Evolutionary conservation across 352 stramenopile species (phyloP).

Genomic region (Thraustochytrium striatum): DNA sequence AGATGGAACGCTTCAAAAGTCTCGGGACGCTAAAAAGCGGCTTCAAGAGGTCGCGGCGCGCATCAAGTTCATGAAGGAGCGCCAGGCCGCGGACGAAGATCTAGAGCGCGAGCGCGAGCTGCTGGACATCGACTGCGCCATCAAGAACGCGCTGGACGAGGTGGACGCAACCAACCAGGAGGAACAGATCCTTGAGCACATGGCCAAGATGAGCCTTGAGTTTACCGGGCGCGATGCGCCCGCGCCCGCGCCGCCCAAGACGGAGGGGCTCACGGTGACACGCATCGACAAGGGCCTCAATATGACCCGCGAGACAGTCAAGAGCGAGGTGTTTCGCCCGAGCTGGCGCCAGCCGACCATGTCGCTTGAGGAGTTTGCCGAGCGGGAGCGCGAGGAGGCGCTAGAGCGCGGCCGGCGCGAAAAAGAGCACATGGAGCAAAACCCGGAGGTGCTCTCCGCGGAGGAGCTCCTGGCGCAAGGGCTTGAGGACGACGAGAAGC

Average conservation of each 20-base stretch:
- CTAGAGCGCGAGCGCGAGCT: not conserved
- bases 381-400: constrained; percentile 43
- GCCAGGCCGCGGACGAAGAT: not conserved
- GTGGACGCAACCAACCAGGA: not conserved
- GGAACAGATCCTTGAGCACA: constrained; percentile 36
- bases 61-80: not conserved
- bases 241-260: not conserved
- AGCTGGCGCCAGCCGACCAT: constrained; percentile 45
- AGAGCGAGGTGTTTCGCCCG: constrained; percentile 36
- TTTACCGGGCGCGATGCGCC: not conserved
- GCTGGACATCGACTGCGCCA: constrained; percentile 9
- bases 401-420: constrained; percentile 30
- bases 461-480: constrained; percentile 46
- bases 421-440: constrained; percentile 26
- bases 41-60: not conserved
- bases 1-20: constrained; percentile 20
- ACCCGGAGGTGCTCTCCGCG: constrained; percentile 13
- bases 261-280: not conserved
- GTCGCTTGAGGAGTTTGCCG: constrained; percentile 52
- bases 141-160: constrained; percentile 41
- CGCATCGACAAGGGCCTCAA: constrained; percentile 30
- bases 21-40: not conserved
- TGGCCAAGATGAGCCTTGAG: constrained; percentile 28
- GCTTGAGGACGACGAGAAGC: constrained; percentile 49
- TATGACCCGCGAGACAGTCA: constrained; percentile 38